Percentiles rank a stretch among this genome's conserved stretches.
These are phyloP conservation scores for Tuber umbilicatum DNA, from an alignment of 495 filamentous ascomycete genomes.

Conservation along the genomic window DNA sequence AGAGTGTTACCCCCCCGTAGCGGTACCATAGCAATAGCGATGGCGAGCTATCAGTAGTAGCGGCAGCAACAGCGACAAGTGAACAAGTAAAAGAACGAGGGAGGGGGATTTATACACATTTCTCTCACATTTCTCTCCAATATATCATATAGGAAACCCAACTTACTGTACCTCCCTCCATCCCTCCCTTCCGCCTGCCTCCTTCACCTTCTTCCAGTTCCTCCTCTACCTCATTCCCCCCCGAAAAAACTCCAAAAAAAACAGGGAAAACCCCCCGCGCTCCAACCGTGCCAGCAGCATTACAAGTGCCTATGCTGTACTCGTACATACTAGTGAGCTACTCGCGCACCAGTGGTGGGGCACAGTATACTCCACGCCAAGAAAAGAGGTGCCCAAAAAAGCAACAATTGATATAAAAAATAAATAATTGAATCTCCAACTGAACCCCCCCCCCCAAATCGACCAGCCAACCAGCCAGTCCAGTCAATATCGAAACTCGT, in stretches of 20 bases:
- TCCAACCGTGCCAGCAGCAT: neutral
- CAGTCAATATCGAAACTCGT: constrained; percentile 2
- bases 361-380: neutral
- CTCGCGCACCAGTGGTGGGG: neutral
- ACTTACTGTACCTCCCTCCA: neutral
- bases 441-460: neutral
- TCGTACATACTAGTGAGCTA: neutral
- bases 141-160: neutral
- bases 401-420: neutral
- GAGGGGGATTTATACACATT: constrained; percentile 6
- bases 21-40: neutral
- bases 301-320: neutral
- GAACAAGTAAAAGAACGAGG: constrained; percentile 2
- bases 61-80: neutral
- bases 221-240: neutral
- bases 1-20: neutral
- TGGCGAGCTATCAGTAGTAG: neutral
- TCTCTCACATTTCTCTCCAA: constrained; percentile 1
- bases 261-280: neutral
- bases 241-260: neutral
- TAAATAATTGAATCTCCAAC: neutral
- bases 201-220: neutral
- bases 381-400: neutral
- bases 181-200: neutral
- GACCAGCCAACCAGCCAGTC: neutral